Evolutionary conservation across 495 filamentous ascomycete genomes (phyloP).

Genomic region (Neurospora cerealis): DNA sequence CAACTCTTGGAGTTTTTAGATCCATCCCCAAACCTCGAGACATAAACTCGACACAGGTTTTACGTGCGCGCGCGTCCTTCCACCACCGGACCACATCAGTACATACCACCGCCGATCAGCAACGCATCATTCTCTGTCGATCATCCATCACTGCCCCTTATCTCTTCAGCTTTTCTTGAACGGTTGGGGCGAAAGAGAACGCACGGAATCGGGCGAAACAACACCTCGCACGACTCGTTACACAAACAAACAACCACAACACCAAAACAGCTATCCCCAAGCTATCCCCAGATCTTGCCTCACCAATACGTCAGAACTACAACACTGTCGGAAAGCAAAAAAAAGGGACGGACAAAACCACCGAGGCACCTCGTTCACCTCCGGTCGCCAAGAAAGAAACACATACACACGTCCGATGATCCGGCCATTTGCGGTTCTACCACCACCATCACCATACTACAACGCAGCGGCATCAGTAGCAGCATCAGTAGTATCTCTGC

Average conservation of each 20-base stretch:
- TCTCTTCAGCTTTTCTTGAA: not conserved
- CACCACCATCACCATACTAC: not conserved
- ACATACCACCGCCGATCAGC: not conserved
- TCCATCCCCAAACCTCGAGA: not conserved
- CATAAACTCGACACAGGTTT: not conserved
- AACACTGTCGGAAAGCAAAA: not conserved
- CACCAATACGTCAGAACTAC: not conserved
- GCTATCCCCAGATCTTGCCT: not conserved
- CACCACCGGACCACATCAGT: not conserved
- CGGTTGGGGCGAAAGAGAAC: not conserved
- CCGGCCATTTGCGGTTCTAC: conserved; percentile 4
- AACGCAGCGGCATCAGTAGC: not conserved
- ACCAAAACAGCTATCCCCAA: not conserved
- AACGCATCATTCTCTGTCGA: not conserved
- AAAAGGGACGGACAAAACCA: not conserved
- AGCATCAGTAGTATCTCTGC: not conserved
- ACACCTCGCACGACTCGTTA: not conserved
- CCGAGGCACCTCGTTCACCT: not conserved
- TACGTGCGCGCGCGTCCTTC: not conserved
- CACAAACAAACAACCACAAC: not conserved
- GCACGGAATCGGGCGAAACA: not conserved
- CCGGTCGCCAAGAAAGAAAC: not conserved
- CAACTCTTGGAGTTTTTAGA: not conserved
- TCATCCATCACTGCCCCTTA: not conserved
- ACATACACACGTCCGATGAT: conserved; percentile 10